These are phyloP conservation scores for Glycine latifolia DNA, from an alignment of 306 rosid genomes.

Conservation along the genomic window DNA sequence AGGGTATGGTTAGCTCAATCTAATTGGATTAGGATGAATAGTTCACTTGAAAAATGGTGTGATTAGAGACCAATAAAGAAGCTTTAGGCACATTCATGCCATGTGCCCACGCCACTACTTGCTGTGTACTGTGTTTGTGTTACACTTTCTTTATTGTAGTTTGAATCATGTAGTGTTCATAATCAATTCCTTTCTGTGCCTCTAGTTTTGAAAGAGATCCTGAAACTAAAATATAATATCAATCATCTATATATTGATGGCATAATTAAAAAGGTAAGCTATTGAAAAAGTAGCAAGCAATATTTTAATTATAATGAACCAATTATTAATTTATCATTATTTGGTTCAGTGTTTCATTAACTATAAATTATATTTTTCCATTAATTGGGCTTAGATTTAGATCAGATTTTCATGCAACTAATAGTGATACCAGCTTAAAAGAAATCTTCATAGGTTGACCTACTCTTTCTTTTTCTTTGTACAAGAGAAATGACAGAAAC, in stretches of 20 bases:
- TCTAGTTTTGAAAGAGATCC: not conserved
- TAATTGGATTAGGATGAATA: not conserved
- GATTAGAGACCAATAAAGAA: not conserved
- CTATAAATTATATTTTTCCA: no score
- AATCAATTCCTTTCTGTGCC: not conserved
- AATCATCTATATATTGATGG: not conserved
- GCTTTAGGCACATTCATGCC: not conserved
- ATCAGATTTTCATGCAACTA: no score
- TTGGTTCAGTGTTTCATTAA: no score
- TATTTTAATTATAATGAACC: not conserved
- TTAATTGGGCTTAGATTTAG: no score
- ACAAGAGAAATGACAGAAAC: no score
- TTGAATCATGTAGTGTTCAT: not conserved
- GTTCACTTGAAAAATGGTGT: constrained; percentile 1
- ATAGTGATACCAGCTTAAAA: no score
- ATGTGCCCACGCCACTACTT: not conserved
- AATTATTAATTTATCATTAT: not conserved
- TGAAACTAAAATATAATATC: not conserved
- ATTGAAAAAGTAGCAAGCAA: not conserved
- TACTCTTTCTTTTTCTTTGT: no score
- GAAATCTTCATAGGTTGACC: no score
- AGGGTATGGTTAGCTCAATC: constrained; percentile 26
- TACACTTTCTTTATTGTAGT: no score
- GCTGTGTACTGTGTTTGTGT: not conserved
- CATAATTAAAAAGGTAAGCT: not conserved